Base-by-base conservation (phyloP, 2,329 filamentous ascomycete genomes). In the Neofusicoccum umdonicola region DNA sequence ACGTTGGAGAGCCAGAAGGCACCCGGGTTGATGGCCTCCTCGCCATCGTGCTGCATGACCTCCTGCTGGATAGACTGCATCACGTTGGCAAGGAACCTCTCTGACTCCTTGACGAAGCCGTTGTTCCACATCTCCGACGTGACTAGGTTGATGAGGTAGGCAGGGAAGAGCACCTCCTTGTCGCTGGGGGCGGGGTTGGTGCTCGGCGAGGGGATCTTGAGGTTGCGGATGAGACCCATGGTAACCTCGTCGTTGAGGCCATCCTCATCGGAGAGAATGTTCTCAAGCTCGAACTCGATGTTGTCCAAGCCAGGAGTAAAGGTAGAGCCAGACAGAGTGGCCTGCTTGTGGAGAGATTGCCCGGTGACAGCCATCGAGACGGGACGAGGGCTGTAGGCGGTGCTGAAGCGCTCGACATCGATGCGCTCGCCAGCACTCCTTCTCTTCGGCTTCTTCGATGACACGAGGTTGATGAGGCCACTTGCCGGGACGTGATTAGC, bases 111-210 rank as follows among this genome's bases (percentile, higher is more conserved):
- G 72, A 99, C 95, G 75, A 97, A 99, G 52, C 95, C 95, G 73
- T 99, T 99, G 83, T 99, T 99, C 95, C 95, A 99, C 95, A 99
- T 99, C 82, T 99, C 95, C 15, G 93, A 98, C 12, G 95, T 99
- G 68, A 99, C 95, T 67, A 99, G 85, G 79, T 99, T 99, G 83
- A 99, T 99, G 71, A 99, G 88, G 78, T 98, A 99, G 9, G 95
- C 94, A 39, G 95, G 95, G 89, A 99, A 99, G 61, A 99, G 85
- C 22, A 99, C 94, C 78, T 99, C 95, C 82, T 99, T 99, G 80
- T 99, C 95, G 17, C 93, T 97, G 11, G 95, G 94, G 62, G 93
- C 90, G 19, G 94, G 93, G 62, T 87, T 94, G 39, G 91, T 89
- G 74, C 88, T 91, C 51, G 95, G 94, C 11, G 90, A 88, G 19